phyloP scores from a whole-genome alignment of 768 basidiomycete species.

The Pholiota microspora region DNA sequence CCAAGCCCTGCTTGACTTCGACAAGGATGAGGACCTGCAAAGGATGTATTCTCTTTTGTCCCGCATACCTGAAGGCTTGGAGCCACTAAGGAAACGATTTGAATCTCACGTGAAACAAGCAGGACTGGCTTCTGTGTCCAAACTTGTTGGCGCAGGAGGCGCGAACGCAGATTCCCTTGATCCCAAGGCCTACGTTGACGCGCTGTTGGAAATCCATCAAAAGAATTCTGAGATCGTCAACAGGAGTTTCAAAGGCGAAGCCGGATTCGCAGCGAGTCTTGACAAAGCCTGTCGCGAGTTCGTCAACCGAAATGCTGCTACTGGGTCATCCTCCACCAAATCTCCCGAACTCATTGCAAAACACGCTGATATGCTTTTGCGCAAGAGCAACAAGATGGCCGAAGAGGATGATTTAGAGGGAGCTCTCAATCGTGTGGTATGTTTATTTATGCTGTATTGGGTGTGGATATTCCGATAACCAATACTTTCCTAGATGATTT shows the following conservation, averaged over 20 bases:
- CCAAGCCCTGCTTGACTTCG: constrained; percentile 88
- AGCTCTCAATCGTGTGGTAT: constrained; percentile 88
- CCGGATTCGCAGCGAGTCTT: constrained; percentile 92
- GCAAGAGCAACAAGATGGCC: constrained; percentile 96
- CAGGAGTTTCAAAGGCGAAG: constrained; percentile 91
- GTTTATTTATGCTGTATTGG: constrained; percentile 33
- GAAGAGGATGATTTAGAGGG: constrained; percentile 94
- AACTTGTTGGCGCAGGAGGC: constrained; percentile 65
- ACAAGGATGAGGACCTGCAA: constrained; percentile 94
- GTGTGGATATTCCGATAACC: constrained; percentile 20
- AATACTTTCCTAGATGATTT: constrained; percentile 73
- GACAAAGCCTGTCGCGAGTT: constrained; percentile 98
- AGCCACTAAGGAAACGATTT: constrained; percentile 91
- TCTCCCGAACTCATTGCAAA: constrained; percentile 95
- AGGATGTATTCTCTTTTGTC: constrained; percentile 94
- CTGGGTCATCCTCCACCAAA: constrained; percentile 83
- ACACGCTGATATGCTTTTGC: constrained; percentile 87
- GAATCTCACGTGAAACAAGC: constrained; percentile 95
- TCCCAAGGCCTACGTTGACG: constrained; percentile 95
- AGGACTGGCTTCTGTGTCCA: constrained; percentile 82
- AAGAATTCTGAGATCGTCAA: constrained; percentile 94
- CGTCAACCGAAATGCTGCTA: constrained; percentile 92
- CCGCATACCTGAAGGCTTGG: constrained; percentile 91
- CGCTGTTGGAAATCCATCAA: constrained; percentile 86
- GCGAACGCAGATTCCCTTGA: constrained; percentile 70